These are phyloP conservation scores for Trifolium dubium DNA, from an alignment of 306 rosid species.

Conservation along the genomic window DNA sequence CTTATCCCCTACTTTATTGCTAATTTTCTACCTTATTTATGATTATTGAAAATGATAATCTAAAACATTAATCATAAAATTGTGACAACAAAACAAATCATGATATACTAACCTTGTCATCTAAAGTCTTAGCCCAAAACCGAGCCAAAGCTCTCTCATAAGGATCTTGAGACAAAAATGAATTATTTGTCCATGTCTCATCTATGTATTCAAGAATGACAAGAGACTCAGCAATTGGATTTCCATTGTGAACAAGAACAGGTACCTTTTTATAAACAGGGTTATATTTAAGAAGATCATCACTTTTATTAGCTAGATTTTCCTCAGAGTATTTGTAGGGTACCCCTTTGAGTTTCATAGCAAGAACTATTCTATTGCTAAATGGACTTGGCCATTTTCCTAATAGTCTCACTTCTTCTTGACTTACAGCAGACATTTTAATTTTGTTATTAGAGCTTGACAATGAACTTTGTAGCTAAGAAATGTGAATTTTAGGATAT, in stretches of 20 bases:
- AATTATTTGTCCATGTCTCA: slow-evolving; percentile 41
- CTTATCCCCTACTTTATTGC: neutral
- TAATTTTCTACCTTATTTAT: neutral
- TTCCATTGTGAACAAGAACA: slow-evolving; percentile 48
- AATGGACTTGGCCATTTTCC: slow-evolving; percentile 52
- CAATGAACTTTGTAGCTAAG: neutral
- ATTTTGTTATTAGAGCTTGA: neutral
- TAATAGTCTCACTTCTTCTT: slow-evolving; percentile 39
- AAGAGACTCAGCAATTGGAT: slow-evolving; percentile 46
- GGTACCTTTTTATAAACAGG: slow-evolving; percentile 56
- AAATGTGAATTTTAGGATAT: slow-evolving; percentile 1
- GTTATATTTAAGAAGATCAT: slow-evolving; percentile 44
- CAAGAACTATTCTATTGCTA: slow-evolving; percentile 42
- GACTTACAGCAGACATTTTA: slow-evolving; percentile 29
- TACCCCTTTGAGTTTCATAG: slow-evolving; percentile 51
- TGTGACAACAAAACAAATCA: neutral
- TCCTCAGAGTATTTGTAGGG: slow-evolving; percentile 42
- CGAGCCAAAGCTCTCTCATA: slow-evolving; percentile 46
- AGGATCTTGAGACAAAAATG: slow-evolving; percentile 50
- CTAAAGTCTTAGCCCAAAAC: slow-evolving; percentile 48
- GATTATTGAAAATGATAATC: neutral
- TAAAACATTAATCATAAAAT: neutral
- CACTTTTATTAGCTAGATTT: slow-evolving; percentile 43
- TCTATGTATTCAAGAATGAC: slow-evolving; percentile 54
- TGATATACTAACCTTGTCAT: slow-evolving; percentile 49